These are phyloP conservation scores for Zasmidium cellare DNA, from an alignment of 2,329 filamentous ascomycete genomes.

Conservation along the genomic window DNA sequence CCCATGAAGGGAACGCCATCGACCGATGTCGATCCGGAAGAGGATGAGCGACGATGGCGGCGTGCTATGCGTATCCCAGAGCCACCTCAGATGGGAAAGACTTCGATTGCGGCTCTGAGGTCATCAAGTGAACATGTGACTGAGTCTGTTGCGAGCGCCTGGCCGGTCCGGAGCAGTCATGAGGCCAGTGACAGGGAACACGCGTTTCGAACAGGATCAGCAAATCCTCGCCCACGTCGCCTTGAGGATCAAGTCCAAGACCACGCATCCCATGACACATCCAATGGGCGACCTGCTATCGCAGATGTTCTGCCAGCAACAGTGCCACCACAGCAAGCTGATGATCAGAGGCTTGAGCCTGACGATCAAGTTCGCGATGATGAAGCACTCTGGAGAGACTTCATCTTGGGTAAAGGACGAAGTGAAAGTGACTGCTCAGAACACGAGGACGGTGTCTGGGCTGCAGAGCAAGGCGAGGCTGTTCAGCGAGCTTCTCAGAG, in stretches of 20 bases:
- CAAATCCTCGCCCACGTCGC: too few species aligned
- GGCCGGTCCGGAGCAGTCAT: background rate
- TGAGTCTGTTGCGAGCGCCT: constrained; percentile 8
- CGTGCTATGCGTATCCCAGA: constrained; percentile 12
- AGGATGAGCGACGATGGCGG: constrained; percentile 21
- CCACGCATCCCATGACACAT: too few species aligned
- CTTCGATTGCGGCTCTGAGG: constrained; percentile 20
- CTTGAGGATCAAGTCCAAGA: too few species aligned
- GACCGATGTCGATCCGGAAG: background rate
- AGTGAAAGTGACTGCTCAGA: constrained; percentile 16
- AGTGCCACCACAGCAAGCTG: background rate
- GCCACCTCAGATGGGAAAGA: constrained; percentile 10
- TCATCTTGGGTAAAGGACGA: constrained; percentile 24
- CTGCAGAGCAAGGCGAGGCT: background rate
- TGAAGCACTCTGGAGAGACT: constrained; percentile 27
- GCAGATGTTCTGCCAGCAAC: background rate
- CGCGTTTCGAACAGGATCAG: background rate
- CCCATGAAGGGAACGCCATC: background rate
- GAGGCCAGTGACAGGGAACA: background rate
- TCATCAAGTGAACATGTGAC: constrained; percentile 22
- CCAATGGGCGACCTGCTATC: background rate
- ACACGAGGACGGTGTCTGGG: background rate
- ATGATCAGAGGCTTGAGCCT: background rate
- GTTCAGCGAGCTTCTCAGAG: constrained; percentile 1
- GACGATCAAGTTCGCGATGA: constrained; percentile 5